Conservation (phyloP, 2,329 filamentous ascomycete species). For the Calonectria ilicicola region DNA sequence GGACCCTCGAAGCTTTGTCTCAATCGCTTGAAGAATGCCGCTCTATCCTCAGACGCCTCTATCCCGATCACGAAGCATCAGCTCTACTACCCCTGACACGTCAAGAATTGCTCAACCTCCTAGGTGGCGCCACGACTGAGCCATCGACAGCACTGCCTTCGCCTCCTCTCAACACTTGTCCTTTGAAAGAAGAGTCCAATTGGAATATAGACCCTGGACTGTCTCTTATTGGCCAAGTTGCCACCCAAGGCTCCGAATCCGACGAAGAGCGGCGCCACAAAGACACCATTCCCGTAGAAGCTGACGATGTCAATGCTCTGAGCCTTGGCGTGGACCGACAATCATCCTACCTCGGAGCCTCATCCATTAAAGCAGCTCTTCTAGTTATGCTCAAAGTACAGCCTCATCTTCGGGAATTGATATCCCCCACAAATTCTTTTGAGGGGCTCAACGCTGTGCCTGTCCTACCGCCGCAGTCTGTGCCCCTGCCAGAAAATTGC, state of each 20-base stretch:
- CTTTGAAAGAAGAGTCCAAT: constrained; percentile 60
- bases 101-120: constrained; percentile 69
- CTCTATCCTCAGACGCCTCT: constrained; percentile 71
- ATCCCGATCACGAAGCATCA: constrained; percentile 67
- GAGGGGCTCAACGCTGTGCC: constrained; percentile 59
- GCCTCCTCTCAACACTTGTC: constrained; percentile 64
- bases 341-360: constrained; percentile 76
- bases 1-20: constrained; percentile 72
- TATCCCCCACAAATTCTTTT: constrained; percentile 58
- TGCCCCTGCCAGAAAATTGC: constrained; percentile 58
- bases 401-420: constrained; percentile 58
- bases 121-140: constrained; percentile 60
- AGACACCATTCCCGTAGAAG: constrained; percentile 11
- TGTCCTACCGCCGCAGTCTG: constrained; percentile 54
- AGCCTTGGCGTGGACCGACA: constrained; percentile 71
- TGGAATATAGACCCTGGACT: constrained; percentile 64
- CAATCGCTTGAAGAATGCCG: constrained; percentile 76
- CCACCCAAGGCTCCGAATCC: constrained; percentile 10
- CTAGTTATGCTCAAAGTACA: constrained; percentile 75
- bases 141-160: constrained; percentile 60
- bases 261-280: constrained; percentile 21
- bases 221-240: constrained; percentile 40
- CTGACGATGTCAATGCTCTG: constrained; percentile 58
- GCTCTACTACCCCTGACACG: constrained; percentile 66
- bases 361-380: constrained; percentile 79